Conservation (phyloP, 2,329 filamentous ascomycete species). For the Akanthomyces dipterigenus region DNA sequence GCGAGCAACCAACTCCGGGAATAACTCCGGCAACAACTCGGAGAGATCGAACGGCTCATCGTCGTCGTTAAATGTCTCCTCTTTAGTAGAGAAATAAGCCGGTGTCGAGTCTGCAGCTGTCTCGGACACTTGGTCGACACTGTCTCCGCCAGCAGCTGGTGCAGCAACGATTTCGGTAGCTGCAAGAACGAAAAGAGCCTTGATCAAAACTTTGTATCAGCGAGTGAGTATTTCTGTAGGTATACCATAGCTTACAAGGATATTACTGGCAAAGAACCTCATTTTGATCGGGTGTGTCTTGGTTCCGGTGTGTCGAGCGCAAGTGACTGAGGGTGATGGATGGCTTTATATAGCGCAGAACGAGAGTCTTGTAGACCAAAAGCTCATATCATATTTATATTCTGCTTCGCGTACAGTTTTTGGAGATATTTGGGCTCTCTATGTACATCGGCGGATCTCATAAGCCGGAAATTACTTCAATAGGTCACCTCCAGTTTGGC, state of each 20-base stretch:
- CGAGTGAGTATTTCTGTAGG: too few relatives aligned
- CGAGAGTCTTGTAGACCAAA: neutral
- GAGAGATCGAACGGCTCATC: neutral
- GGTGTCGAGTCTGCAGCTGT: neutral
- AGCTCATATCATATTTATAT: too few relatives aligned
- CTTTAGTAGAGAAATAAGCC: neutral
- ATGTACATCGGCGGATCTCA: neutral
- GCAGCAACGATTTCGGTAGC: neutral
- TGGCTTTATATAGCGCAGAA: neutral
- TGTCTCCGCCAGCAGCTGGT: neutral
- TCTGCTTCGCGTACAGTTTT: too few relatives aligned
- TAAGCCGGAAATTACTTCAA: constrained; percentile 2
- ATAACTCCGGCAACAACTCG: neutral
- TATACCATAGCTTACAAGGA: neutral
- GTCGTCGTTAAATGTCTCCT: neutral
- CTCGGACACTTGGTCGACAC: neutral
- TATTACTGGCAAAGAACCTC: neutral
- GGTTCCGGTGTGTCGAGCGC: neutral
- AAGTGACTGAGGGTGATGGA: neutral
- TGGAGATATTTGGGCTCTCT: neutral
- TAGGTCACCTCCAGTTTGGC: neutral
- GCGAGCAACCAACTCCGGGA: neutral
- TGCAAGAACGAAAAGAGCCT: neutral
- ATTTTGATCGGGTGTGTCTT: neutral
- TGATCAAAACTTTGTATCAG: neutral